Base-by-base conservation (phyloP, 192 early-diverging fungal species). In the Backusella westeae region DNA sequence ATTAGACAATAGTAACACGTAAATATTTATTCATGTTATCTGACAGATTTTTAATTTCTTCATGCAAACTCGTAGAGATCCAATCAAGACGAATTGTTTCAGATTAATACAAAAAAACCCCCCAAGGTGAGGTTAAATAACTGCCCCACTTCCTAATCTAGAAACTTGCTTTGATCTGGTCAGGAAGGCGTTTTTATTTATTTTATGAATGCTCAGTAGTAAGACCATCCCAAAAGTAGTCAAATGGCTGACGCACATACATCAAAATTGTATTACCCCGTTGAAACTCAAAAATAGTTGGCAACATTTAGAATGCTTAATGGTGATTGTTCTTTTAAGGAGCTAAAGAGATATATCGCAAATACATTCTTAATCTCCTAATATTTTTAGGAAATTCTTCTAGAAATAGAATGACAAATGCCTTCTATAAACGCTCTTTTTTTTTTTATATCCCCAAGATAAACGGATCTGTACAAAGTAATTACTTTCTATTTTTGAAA, bases 11-110 rank as follows among this genome's bases (percentile, higher is more conserved):
- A 49, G 42, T 44, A 17, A 17, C 38, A 17, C 15, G 12, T 19
- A 49, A 49, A 49, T 49, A 49, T 49, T 49, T 49, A 49, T 49
- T 53, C 23, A 59, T 59, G 53, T 19, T 59, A 23, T 26, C 53
- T 59, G 53, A 59, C 53, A 59, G 53, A 59, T 59, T 59, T 59
- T 59, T 59, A 59, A 59, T 59, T 59, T 59, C 53, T 59, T 59
- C 23, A 59, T 59, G 53, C 53, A 59, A 59, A 8, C n/a, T 10
- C 53, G 9, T 10, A 26, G 17, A 59, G 53, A 0, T 59, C 53
- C 23, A 23, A 59, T 23, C n/a, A 12, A 59, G 53, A 59, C 21
- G 53, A 59, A 59, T 23, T 59, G 53, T 59, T 59, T 59, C 53
- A 59, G 53, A 59, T 59, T 10, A 59, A 49, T 49, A 32, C 19